Base-by-base conservation (phyloP, 2,329 filamentous ascomycete species). In the Colletotrichum sidae region DNA sequence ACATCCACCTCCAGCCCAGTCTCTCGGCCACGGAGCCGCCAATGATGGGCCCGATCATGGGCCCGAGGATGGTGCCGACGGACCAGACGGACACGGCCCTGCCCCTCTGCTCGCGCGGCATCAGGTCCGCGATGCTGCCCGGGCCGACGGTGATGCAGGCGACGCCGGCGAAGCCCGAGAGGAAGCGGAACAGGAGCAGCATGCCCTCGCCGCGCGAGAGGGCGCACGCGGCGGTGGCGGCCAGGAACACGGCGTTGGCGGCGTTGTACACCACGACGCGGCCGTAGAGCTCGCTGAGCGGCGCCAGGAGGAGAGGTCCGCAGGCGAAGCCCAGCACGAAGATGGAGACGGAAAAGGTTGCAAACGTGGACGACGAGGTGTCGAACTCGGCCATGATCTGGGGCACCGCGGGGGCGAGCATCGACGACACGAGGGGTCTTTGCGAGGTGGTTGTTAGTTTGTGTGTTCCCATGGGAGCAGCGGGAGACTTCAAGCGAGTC, bases 351-450 rank as follows among this genome's bases (percentile, higher is more conserved):
- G 90, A 87, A 52, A 93, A 89, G 0, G 87, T 84, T 0, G 83
- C 84, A 2, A 92, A 79, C 46, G 84, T 75, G 8, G 74, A 72
- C 60, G 25, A 86, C 34, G 74, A 78, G 6, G 80, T 84, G 33
- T 81, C 58, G 72, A 93, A 92, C 25, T 92, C 88, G 4, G 70
- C 55, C 81, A 91, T 85, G 0, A 93, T 79, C 4, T 86, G 76
- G 0, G 86, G 25, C 25, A 25, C 25, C 25, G 86, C 89, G 0
- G 90, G 90, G 0, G 90, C 90, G 70, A 93, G 90, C 79, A 92
- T 91, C 13, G 83, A 78, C 77, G 39, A 13, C 41, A 17, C 57
- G 25, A 25, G 25, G 11, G 53, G 35, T 33, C n/a, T 57, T 45
- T 25, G 25, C 25, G 25, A 5, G 25, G 5, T 25, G 25, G 25